phyloP scores from a whole-genome alignment of 148 eudicot species.

The Heliosperma pusillum region DNA sequence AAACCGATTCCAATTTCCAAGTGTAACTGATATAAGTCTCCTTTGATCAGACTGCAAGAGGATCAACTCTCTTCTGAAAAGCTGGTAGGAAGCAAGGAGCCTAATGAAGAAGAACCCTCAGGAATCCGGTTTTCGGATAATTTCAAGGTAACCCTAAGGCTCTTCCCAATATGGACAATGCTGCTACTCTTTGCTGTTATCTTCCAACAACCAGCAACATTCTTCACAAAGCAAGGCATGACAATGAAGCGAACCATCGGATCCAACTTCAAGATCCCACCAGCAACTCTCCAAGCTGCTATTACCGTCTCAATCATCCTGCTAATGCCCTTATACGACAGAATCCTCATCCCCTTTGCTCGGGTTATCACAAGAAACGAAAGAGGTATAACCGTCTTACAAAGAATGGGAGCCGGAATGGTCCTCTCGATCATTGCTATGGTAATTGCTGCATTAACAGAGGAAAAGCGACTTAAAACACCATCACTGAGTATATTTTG shows the following conservation, averaged over 20 bases:
- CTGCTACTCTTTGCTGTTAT: constrained; percentile 85
- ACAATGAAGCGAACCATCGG: constrained; percentile 82
- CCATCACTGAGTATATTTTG: constrained; percentile 49
- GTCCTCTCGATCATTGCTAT: constrained; percentile 70
- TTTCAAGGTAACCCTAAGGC: constrained; percentile 45
- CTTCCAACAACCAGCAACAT: constrained; percentile 88
- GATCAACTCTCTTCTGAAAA: constrained; percentile 37
- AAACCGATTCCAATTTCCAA: too few relatives aligned
- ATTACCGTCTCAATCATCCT: constrained; percentile 64
- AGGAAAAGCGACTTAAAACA: constrained; percentile 46
- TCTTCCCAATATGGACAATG: constrained; percentile 77
- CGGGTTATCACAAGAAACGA: constrained; percentile 46
- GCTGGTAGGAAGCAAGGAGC: constrained; percentile 22
- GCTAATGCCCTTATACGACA: constrained; percentile 77
- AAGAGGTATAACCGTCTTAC: constrained; percentile 62
- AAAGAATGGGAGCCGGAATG: constrained; percentile 88
- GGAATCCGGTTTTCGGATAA: constrained; percentile 31
- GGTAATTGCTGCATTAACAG: constrained; percentile 69
- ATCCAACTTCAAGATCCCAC: constrained; percentile 62
- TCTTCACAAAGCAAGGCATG: constrained; percentile 95
- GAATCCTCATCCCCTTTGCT: constrained; percentile 47
- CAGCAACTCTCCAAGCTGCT: constrained; percentile 73
- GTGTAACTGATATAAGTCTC: too few relatives aligned
- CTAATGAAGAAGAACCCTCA: constrained; percentile 12
- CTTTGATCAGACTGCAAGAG: constrained; percentile 49